Evolutionary conservation across 208 protist genomes (phyloP).

Genomic region (Trypanosoma congolense): DNA sequence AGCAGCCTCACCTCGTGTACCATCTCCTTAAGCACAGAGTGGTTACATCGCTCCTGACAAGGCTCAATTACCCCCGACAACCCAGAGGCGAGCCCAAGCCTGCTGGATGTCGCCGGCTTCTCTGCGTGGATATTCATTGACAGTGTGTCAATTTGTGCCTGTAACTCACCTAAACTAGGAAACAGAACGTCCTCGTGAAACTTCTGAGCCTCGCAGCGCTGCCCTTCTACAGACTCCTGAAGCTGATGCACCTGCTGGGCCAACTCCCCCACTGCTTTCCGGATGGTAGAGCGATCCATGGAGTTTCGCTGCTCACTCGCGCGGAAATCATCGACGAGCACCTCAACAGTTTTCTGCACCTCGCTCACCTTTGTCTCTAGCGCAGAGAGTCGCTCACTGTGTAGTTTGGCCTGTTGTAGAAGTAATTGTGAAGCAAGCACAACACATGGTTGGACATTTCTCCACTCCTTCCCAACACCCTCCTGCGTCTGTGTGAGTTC

Average conservation of each 20-base stretch:
- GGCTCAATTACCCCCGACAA: not conserved
- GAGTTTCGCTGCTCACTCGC: slow-evolving; percentile 70
- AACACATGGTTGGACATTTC: slow-evolving; percentile 75
- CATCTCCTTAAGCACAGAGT: slow-evolving; percentile 15
- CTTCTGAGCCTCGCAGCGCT: slow-evolving; percentile 5
- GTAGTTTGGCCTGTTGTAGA: slow-evolving; percentile 14
- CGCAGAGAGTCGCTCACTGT: slow-evolving; percentile 16
- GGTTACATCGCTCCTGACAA: not conserved
- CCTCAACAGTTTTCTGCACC: slow-evolving; percentile 27
- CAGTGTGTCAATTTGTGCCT: slow-evolving; percentile 15
- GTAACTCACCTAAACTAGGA: slow-evolving; percentile 17
- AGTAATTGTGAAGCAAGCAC: slow-evolving; percentile 23
- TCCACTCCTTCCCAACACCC: slow-evolving; percentile 42
- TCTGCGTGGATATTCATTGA: not conserved
- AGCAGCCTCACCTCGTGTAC: slow-evolving; percentile 42
- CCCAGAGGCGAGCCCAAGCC: not conserved
- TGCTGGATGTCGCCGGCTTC: not conserved
- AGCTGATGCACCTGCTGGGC: slow-evolving; percentile 7
- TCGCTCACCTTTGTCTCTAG: slow-evolving; percentile 31
- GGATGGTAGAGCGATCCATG: slow-evolving; percentile 27
- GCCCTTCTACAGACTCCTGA: not conserved
- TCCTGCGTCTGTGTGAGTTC: slow-evolving; percentile 43
- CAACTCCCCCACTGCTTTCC: slow-evolving; percentile 4
- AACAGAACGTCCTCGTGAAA: slow-evolving; percentile 15
- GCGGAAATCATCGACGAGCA: slow-evolving; percentile 45